Percentiles rank a stretch among this genome's conserved stretches.
Conservation (phyloP, 1,284 basidiomycete genomes). For the Malassezia sympodialis region DNA sequence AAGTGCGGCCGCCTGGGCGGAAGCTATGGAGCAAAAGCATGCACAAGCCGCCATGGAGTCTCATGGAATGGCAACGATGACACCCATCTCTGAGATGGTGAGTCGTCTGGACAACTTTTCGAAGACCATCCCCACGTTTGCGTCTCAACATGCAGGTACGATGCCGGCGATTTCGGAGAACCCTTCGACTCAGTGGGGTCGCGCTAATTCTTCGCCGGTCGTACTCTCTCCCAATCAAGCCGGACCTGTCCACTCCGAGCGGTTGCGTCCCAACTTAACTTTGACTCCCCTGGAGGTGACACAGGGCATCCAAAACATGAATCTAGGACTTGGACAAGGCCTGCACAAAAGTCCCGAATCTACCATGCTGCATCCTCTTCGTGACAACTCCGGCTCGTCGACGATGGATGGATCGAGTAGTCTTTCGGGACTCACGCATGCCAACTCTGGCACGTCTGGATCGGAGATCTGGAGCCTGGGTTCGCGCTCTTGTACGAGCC, state of each 20-base stretch:
- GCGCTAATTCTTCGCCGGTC: not conserved
- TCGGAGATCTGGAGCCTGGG: not conserved
- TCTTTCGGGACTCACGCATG: not conserved
- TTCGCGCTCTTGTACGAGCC: not conserved
- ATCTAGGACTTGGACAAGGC: not conserved
- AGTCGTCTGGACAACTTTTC: slow-evolving; percentile 1
- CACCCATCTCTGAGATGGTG: slow-evolving; percentile 4
- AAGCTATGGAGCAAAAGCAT: not conserved
- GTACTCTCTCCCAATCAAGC: not conserved
- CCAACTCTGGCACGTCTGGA: not conserved
- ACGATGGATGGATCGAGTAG: not conserved
- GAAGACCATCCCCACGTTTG: slow-evolving; percentile 6
- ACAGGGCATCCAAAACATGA: not conserved
- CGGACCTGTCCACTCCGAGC: not conserved
- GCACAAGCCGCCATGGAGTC: not conserved
- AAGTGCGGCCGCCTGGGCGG: not conserved
- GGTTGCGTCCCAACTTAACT: not conserved
- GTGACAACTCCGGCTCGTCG: not conserved
- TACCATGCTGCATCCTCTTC: not conserved
- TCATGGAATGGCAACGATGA: not conserved
- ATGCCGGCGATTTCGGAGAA: not conserved
- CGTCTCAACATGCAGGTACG: not conserved
- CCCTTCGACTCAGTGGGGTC: not conserved
- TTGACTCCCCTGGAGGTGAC: not conserved
- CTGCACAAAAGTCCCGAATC: not conserved